Conservation (phyloP, 192 early-diverging fungal genomes). For the Oehlia diaphana region DNA sequence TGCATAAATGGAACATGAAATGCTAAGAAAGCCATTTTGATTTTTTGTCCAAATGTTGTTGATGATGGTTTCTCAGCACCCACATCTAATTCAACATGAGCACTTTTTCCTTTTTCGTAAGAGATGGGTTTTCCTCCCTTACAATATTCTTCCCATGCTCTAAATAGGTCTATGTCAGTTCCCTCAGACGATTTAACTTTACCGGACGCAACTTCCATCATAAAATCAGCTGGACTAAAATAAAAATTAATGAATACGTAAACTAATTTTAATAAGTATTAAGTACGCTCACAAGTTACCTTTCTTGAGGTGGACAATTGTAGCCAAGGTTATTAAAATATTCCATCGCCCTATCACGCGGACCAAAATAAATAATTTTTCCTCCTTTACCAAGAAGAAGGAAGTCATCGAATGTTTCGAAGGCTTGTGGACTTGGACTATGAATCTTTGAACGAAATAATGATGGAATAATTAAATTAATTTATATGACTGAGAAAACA, state of each 20-base stretch:
- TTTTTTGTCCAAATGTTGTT: not conserved
- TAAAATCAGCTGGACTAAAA: conserved; percentile 56
- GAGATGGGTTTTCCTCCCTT: conserved; percentile 30
- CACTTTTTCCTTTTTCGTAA: not conserved
- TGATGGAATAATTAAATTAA: too few species aligned
- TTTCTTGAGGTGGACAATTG: conserved; percentile 33
- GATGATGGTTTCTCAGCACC: not conserved
- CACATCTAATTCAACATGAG: not conserved
- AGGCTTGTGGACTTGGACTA: conserved; percentile 63
- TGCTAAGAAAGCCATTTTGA: not conserved
- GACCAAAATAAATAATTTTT: conserved; percentile 62
- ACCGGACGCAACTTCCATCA: conserved; percentile 68
- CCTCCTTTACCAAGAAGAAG: conserved; percentile 73
- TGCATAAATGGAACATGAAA: not conserved
- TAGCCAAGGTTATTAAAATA: conserved; percentile 60
- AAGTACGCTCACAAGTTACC: not conserved
- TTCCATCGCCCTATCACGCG: conserved; percentile 41
- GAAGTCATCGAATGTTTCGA: conserved; percentile 70
- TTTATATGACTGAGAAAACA: too few species aligned
- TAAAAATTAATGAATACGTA: not conserved
- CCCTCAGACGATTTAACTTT: conserved; percentile 42
- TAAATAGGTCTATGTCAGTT: conserved; percentile 44
- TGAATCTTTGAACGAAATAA: conserved; percentile 43
- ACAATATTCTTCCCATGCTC: conserved; percentile 51
- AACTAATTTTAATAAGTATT: not conserved